Evolutionary conservation across 2,329 filamentous ascomycete species (phyloP), one percentile per base, ranked within the genome.

Genomic region (Gaeumannomyces sp.): DNA sequence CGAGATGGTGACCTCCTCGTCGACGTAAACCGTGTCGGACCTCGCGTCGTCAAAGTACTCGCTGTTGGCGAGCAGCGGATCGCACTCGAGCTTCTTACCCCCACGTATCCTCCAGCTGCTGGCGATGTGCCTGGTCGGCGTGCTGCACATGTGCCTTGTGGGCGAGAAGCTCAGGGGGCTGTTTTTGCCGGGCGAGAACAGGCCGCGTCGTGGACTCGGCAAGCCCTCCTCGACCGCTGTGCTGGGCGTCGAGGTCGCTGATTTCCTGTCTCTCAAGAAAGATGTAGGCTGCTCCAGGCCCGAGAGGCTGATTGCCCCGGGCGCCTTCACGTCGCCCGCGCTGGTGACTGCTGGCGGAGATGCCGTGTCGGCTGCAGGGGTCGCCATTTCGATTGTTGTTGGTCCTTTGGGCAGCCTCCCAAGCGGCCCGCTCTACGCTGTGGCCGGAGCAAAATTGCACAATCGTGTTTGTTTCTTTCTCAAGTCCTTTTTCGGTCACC

Each of bases 1-100:
- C 8, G 65, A 66, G 27, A 65, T 65, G 22, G 66, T 59, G 8
- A 64, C 64, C 31, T 64, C 63, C 56, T 68, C 64, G 63, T 68
- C 66, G 31, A 66, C 61, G 31, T 65, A 61, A 29, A 64, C 64
- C 10, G 64, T 64, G 35, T 66, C 67, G 4, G 64, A 65, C 33
- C 27, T 27, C 22, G 28, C 59, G 27, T 53, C 61, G 60, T 60
- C 62, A 58, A 65, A 58, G 45, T 59, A n/a, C 1, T 63, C 65
- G 29, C 63, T 25, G 3, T 66, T 61, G 59, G 64, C 25, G 35
- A 65, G 56, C 14, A 68, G 38, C 29, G 57, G 61, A 3, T 64
- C 66, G 27, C 67, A 67, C 25, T 56, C 64, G 1, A 27, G 16
- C 29, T 60, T 64, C 33, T 60, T 62, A 27, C 62, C 45, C 6